Conservation (phyloP, 495 filamentous ascomycete genomes). For the Penicillium roqueforti region DNA sequence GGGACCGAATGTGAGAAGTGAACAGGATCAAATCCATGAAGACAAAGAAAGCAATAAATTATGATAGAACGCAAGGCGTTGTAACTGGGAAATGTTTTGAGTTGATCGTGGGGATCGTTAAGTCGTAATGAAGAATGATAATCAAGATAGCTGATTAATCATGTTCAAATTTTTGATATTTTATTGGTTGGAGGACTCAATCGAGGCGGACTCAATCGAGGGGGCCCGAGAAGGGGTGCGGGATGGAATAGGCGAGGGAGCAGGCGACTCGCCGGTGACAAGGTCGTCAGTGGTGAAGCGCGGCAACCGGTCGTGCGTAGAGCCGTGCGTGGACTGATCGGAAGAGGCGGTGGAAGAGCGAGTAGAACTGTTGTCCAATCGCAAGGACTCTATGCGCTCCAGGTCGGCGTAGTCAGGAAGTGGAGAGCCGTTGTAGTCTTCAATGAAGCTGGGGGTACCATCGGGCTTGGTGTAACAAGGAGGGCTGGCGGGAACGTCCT, state of each 20-base stretch:
- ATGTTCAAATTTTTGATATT: neutral
- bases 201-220: slow-evolving; percentile 21
- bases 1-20: neutral
- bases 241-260: slow-evolving; percentile 19
- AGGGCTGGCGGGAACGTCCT: slow-evolving; percentile 85
- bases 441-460: slow-evolving; percentile 35
- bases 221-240: slow-evolving; percentile 19
- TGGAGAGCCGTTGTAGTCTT: slow-evolving; percentile 44
- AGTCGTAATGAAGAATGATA: slow-evolving; percentile 16
- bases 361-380: slow-evolving; percentile 35
- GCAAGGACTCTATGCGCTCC: slow-evolving; percentile 42
- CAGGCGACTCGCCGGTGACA: slow-evolving; percentile 19
- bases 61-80: slow-evolving; percentile 9
- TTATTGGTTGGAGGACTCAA: slow-evolving; percentile 23
- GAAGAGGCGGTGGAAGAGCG: slow-evolving; percentile 29
- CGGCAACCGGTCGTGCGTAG: slow-evolving; percentile 11
- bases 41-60: slow-evolving; percentile 1
- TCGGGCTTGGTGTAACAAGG: slow-evolving; percentile 63
- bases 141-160: neutral
- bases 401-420: slow-evolving; percentile 43
- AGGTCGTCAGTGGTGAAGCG: slow-evolving; percentile 28
- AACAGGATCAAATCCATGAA: neutral
- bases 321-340: slow-evolving; percentile 12
- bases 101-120: slow-evolving; percentile 23
- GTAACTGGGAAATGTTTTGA: slow-evolving; percentile 15